These are phyloP conservation scores for Iris macrosiphon DNA, from an alignment of 106 monocot genomes.

Conservation along the genomic window DNA sequence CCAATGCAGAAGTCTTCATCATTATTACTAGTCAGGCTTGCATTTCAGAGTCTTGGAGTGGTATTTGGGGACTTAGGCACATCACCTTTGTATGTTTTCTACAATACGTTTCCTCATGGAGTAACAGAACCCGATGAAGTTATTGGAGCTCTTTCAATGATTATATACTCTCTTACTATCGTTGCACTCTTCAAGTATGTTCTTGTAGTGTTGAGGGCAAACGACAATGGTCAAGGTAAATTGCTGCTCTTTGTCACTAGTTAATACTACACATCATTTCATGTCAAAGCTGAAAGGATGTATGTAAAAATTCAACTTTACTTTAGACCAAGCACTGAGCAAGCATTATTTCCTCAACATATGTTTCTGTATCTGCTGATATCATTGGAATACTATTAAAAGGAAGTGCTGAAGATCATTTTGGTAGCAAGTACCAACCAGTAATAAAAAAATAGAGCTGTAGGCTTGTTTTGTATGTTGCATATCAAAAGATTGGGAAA, in stretches of 20 bases:
- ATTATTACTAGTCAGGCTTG: constrained; percentile 53
- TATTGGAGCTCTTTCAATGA: constrained; percentile 90
- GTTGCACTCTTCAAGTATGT: constrained; percentile 84
- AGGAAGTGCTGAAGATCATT: no score
- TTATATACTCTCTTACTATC: constrained; percentile 85
- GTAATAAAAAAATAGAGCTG: no score
- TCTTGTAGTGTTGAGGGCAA: constrained; percentile 75
- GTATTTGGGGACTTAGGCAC: constrained; percentile 98
- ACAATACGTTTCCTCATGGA: constrained; percentile 75
- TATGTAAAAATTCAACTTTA: background rate
- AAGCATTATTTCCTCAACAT: no score
- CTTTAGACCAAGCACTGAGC: no score
- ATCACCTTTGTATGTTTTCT: constrained; percentile 87
- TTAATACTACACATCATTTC: no score
- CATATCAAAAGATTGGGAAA: no score
- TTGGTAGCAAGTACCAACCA: no score
- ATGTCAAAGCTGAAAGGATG: background rate
- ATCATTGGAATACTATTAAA: no score
- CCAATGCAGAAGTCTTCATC: constrained; percentile 71
- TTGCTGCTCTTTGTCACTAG: background rate
- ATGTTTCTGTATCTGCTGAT: no score
- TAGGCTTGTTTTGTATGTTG: no score
- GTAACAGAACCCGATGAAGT: constrained; percentile 64
- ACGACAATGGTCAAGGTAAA: constrained; percentile 90
- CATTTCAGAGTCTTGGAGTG: constrained; percentile 83